Evolutionary conservation across 495 filamentous ascomycete species (phyloP), one percentile per base, ranked within the genome.

Genomic region (Hyaloscypha bicolor): DNA sequence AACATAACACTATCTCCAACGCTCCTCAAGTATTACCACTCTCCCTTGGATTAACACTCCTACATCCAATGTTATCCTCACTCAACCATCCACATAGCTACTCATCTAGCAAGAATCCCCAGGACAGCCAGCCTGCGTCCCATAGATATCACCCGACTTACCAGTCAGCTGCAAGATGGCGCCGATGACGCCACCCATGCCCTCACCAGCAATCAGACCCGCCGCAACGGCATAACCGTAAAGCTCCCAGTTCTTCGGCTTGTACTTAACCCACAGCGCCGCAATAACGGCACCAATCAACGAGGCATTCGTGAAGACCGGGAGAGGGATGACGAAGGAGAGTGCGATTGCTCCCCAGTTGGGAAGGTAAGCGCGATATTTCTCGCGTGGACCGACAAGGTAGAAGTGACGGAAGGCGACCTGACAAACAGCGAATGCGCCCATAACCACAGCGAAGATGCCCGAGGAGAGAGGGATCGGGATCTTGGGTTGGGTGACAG

Each of bases 331-430:
- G 64, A 90, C 86, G 73, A 88, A 90, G 3, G 88, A 84, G 39
- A 90, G 77, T 9, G 83, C 87, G 52, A 90, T 82, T 29, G 84
- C 86, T 73, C 87, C 87, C 82, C 88, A 88, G 80, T 90, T 91
- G 55, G 88, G 88, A 22, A 89, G 80, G 66, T 82, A 91, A 42
- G 76, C 72, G 55, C 85, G 81, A 67, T 84, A 83, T 77, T 85
- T 87, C 65, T 81, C 85, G n/a, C 79, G 79, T 35, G 74, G 64
- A 33, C 85, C 83, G 25, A 80, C 79, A 37, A 87, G 80, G 66
- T 79, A 86, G 76, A 82, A 86, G 78, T 88, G 85, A 55, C 86
- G 80, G 69, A 89, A 45, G 32, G 88, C 30, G 9, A 85, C 86
- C 70, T 84, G 74, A 30, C 72, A 9, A 33, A 81, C 76, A 60